Evolutionary conservation across 140 eudicot species (phyloP).

Genomic region (Cichorium intybus): DNA sequence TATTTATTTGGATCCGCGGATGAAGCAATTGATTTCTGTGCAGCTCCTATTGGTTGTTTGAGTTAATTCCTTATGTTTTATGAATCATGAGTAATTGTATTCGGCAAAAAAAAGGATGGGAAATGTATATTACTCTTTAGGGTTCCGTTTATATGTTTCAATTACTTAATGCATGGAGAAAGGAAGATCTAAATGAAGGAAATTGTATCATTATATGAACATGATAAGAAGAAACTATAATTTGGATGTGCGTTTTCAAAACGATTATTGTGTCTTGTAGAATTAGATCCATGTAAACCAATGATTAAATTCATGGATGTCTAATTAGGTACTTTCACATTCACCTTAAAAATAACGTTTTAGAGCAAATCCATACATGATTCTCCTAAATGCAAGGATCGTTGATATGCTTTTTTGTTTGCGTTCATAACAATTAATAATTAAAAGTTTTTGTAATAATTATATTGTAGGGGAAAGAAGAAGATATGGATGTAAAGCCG

Average conservation of each 20-base stretch:
- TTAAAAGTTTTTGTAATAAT: no score
- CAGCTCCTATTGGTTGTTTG: neutral
- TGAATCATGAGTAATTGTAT: slow-evolving; percentile 1
- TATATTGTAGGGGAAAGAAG: slow-evolving; percentile 25
- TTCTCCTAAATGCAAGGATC: no score
- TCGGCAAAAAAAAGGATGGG: neutral
- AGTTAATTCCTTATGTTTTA: neutral
- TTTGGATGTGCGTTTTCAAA: no score
- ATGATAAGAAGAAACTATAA: no score
- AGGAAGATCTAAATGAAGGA: neutral
- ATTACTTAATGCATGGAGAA: neutral
- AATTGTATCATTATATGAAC: no score
- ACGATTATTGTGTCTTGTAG: no score
- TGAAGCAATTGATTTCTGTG: neutral
- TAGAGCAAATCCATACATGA: neutral
- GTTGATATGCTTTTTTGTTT: no score
- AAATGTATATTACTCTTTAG: neutral
- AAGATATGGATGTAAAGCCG: slow-evolving; percentile 62
- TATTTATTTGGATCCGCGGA: neutral
- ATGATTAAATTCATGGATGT: no score
- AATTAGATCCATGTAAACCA: no score
- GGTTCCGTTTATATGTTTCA: neutral
- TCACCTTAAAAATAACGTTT: neutral
- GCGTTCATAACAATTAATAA: no score
- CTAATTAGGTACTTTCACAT: no score